Evolutionary conservation across 495 filamentous ascomycete species (phyloP).

Genomic region (Lophium mytilinum): DNA sequence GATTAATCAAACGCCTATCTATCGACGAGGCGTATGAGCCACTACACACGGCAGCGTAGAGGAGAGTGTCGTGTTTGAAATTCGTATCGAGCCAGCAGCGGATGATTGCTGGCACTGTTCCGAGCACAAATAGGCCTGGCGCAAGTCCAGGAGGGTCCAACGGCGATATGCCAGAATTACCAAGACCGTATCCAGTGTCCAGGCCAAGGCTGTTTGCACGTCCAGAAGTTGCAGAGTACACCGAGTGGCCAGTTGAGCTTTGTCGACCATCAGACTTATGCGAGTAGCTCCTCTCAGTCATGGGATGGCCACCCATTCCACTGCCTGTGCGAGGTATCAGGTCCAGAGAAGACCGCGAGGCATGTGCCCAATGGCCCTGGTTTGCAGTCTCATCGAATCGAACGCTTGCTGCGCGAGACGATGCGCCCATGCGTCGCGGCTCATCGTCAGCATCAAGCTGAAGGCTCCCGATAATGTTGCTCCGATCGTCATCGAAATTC

Average conservation of each 20-base stretch:
- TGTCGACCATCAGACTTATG: constrained; percentile 96
- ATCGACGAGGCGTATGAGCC: constrained; percentile 81
- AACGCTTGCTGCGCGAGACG: constrained; percentile 90
- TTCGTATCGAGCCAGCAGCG: constrained; percentile 87
- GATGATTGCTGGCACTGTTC: constrained; percentile 84
- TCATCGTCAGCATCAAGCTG: constrained; percentile 85
- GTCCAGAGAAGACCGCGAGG: constrained; percentile 70
- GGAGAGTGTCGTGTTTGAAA: constrained; percentile 75
- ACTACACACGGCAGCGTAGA: constrained; percentile 88
- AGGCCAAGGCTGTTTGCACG: constrained; percentile 76
- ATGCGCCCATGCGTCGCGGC: constrained; percentile 68
- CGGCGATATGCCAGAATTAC: constrained; percentile 56
- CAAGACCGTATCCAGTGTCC: constrained; percentile 60
- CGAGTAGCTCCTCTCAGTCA: constrained; percentile 83
- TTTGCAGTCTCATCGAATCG: constrained; percentile 97
- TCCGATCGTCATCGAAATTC: constrained; percentile 72
- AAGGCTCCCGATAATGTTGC: constrained; percentile 61
- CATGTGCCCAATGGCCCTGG: constrained; percentile 80
- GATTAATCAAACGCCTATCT: constrained; percentile 61
- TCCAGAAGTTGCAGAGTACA: constrained; percentile 56
- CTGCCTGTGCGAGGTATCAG: constrained; percentile 72
- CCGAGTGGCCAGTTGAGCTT: constrained; percentile 79
- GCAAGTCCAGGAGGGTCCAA: constrained; percentile 61
- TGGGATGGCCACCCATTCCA: constrained; percentile 69
- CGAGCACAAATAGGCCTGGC: constrained; percentile 72